Base-by-base conservation (phyloP, 495 filamentous ascomycete species). In the Penicillium lividum region DNA sequence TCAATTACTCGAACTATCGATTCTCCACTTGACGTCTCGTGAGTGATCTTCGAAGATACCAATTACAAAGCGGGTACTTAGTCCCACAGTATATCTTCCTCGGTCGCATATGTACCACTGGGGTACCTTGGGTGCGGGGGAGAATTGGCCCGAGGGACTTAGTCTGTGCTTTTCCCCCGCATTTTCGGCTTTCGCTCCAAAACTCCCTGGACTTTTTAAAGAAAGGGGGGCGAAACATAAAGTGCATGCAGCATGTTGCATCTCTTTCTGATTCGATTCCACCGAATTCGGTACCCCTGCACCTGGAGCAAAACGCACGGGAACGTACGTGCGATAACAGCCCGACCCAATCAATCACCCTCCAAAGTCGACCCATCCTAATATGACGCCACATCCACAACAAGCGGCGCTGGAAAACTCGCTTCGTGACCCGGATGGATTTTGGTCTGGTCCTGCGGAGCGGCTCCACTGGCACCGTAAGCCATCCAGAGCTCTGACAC, bases 391-490 rank as follows among this genome's bases (percentile, higher is more conserved):
- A 49, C 75, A 77, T 44, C 66, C 67, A 34, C 79, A 83, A 68
- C 65, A 75, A 51, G 53, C 60, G 27, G 69, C 75, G 13, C 77
- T 75, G 40, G 55, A 65, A 4, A 56, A 68, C 18, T 81, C 78
- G 38, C 72, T 83, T 29, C 46, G 51, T 0, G 64, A 77, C 62
- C 91, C 92, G 0, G 83, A 88, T 50, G 61, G 66, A 8, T 97
- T 96, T 73, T 97, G 92, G 92, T 73, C 79, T 28, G 73, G 81
- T 36, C 92, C 95, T 62, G 90, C 90, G 7, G 73, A 77, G 13
- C 81, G 88, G 15, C 77, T 97, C 8, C 77, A 89, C 68, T 97
- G 93, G 93, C 88, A 93, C 75, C 84, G 82, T 59, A 77, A 81
- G 30, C 91, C 90, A 3, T 79, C 77, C 15, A 64, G 65, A 22